Base-by-base conservation (phyloP, 805 yeast genomes). In the Candida nitratophila region DNA sequence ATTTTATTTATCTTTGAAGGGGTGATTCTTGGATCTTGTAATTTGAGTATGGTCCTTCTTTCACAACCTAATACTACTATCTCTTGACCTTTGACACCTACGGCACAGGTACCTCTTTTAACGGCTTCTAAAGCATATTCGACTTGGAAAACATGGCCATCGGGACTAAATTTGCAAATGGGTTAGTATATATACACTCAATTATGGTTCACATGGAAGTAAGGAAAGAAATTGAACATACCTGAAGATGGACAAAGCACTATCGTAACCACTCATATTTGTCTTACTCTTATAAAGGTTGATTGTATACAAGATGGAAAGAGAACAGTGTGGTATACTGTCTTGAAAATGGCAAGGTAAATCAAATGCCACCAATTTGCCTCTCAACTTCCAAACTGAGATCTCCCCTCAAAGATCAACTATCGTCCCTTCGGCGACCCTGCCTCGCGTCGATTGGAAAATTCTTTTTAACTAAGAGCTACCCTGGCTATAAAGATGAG, bases 111-210 rank as follows among this genome's bases (percentile, higher is more conserved):
- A 47, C 99, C 99, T 68, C 98, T 79, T 62, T 91, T 93, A 38
- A 93, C 99, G 0, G 99, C 99, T 64, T 93, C 99, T 34, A 85
- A 75, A 22, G 99, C 99, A 59, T 93, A 93, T 66, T 93, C 98
- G 36, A 93, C 99, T 75, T 93, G 99, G 74, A 91, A 91, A 62
- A 91, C 96, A 64, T 91, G 97, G 48, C 99, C 99, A 70, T 91
- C 99, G 53, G 99, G 99, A 66, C 93, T 85, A 53, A n/a, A 39
- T 27, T 20, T 4, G 19, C 8, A 12, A 29, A 29, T 29, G n/a
- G 5, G 32, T 29, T 11, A 29, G 29, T 40, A 46, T 22, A 34
- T 11, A 37, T 43, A 39, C n/a, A n/a, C n/a, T n/a, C n/a, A n/a
- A n/a, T n/a, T n/a, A n/a, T n/a, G n/a, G n/a, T n/a, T n/a, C n/a